Base-by-base conservation (phyloP, 139 green algal species). In the Eudorina sp. region DNA sequence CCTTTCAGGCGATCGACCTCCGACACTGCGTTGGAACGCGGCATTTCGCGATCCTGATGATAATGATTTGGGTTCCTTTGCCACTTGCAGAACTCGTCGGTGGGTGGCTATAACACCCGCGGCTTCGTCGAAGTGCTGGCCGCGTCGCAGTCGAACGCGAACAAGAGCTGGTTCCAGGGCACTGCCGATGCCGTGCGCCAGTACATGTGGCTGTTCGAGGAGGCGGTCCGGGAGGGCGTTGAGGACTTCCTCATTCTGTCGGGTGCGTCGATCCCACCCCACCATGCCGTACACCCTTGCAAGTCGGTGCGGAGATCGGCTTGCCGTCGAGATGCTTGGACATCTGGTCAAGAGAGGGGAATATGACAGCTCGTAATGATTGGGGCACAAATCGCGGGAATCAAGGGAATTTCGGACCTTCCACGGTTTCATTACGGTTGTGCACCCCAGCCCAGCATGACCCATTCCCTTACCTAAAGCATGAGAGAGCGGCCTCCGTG, bases 91-190 rank as follows among this genome's bases (percentile, higher is more conserved):
- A 98, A 98, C 94, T 95, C 94, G 73, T 99, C 96, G 82, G 95
- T 99, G 27, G 97, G 96, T 25, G 94, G 95, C 60, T 96, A 97
- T 92, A 95, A 92, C 87, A 94, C 72, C 43, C 90, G 95, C 36
- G 98, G 98, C 48, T 99, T 99, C 93, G 98, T 99, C 41, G 98
- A 99, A 95, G 98, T 99, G 86, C 92, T 99, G 73, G 98, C 98
- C 0, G 98, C 98, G 53, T 97, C 95, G 84, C 98, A 99, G 95
- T 97, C 90, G 84, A 95, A 93, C 48, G 92, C 91, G 64, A 98
- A 97, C 93, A 98, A 98, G 88, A 93, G 96, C 84, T 99, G 98
- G 98, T 99, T 99, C 96, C 96, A 98, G 92, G 95, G 98, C 81
- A 99, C 98, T 46, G 98, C 98, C 29, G 98, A 99, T 87, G 98